phyloP scores from a whole-genome alignment of 345 rosid genomes.

The Populus euphratica region DNA sequence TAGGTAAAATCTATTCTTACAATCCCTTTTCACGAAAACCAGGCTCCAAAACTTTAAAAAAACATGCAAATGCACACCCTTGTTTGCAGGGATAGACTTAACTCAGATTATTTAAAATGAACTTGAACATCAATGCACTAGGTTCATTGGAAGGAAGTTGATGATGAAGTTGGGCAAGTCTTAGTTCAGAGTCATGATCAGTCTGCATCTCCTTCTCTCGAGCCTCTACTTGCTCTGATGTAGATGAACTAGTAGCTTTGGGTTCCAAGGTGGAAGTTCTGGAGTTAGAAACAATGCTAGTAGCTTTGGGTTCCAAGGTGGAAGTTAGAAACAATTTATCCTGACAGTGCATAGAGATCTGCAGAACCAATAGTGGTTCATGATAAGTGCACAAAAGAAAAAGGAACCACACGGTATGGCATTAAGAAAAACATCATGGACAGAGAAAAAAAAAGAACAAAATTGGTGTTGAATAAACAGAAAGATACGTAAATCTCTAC shows the following conservation, averaged over 20 bases:
- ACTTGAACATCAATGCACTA: slow-evolving; percentile 64
- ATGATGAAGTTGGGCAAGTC: slow-evolving; percentile 93
- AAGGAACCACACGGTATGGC: not conserved
- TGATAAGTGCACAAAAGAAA: not conserved
- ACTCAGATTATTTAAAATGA: not conserved
- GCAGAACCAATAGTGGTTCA: slow-evolving; percentile 22
- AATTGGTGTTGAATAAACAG: too few relatives aligned
- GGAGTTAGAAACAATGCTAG: slow-evolving; percentile 52
- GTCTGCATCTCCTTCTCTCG: slow-evolving; percentile 24
- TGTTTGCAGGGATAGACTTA: not conserved
- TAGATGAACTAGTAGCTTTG: slow-evolving; percentile 39
- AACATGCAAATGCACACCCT: not conserved
- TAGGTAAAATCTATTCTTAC: too few relatives aligned
- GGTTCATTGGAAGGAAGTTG: slow-evolving; percentile 92
- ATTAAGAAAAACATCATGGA: not conserved
- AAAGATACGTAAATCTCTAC: not conserved
- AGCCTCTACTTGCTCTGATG: slow-evolving; percentile 35
- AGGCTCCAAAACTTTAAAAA: not conserved
- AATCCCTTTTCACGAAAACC: not conserved
- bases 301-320: slow-evolving; percentile 33
- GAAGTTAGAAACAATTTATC: slow-evolving; percentile 62
- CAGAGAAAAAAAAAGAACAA: not conserved
- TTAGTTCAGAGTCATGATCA: slow-evolving; percentile 62
- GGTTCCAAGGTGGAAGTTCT: slow-evolving; percentile 37
- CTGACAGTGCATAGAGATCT: slow-evolving; percentile 89